phyloP scores from a whole-genome alignment of 169 alveolate species.

The Cryptosporidium felis region DNA sequence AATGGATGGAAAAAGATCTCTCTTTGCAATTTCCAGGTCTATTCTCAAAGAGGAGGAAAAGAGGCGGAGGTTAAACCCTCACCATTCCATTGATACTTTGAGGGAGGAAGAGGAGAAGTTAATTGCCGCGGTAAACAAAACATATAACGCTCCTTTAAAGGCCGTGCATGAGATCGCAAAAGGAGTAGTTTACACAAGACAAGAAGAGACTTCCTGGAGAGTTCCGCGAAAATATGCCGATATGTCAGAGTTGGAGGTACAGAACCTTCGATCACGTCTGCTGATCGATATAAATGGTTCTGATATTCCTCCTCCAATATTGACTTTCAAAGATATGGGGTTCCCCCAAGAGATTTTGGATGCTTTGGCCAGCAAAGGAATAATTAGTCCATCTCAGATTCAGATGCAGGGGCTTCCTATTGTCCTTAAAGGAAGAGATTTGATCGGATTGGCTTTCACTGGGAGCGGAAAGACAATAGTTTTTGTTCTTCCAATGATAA shows the following conservation, averaged over 20 bases:
- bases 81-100: conserved; percentile 14
- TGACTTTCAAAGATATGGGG: conserved; percentile 89
- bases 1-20: conserved; percentile 11
- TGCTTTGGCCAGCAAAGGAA: conserved; percentile 84
- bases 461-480: conserved; percentile 93
- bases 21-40: conserved; percentile 14
- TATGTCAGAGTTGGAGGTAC: conserved; percentile 72
- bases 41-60: conserved; percentile 47
- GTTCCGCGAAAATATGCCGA: conserved; percentile 77
- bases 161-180: conserved; percentile 79
- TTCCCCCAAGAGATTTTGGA: conserved; percentile 87
- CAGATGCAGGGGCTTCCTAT: conserved; percentile 93
- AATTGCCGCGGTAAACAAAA: conserved; percentile 53
- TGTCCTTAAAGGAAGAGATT: conserved; percentile 87
- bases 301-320: conserved; percentile 92
- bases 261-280: conserved; percentile 76
- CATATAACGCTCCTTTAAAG: conserved; percentile 64
- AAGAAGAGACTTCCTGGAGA: conserved; percentile 76
- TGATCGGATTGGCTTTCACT: conserved; percentile 93
- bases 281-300: conserved; percentile 87
- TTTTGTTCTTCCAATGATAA: conserved; percentile 89
- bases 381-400: conserved; percentile 90
- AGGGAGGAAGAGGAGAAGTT: conserved; percentile 45
- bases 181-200: conserved; percentile 73
- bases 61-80: conserved; percentile 14